Evolutionary conservation across 2,329 filamentous ascomycete genomes (phyloP).

Genomic region (Rhexocercosporidium sp.): DNA sequence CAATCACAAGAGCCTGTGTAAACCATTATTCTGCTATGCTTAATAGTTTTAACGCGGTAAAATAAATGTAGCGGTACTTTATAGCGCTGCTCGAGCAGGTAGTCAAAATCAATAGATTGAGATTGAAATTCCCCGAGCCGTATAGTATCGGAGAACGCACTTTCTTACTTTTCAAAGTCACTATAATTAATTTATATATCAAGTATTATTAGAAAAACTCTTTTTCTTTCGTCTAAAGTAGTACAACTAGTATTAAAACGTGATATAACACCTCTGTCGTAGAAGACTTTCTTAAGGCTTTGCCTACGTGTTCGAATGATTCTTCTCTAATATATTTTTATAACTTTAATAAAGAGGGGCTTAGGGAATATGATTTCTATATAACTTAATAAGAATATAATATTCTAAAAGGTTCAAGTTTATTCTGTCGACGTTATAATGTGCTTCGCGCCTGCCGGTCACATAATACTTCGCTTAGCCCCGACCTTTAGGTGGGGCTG

Average conservation of each 20-base stretch:
- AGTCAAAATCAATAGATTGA: too few relatives aligned
- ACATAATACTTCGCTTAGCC: slow-evolving; percentile 4
- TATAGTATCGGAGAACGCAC: too few relatives aligned
- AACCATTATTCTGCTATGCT: slow-evolving; percentile 25
- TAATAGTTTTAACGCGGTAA: slow-evolving; percentile 35
- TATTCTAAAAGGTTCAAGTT: slow-evolving; percentile 7
- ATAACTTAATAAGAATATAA: not conserved
- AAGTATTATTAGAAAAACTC: not conserved
- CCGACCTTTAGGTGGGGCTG: not conserved
- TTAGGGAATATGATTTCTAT: slow-evolving; percentile 9
- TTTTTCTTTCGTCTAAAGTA: not conserved
- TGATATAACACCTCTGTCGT: not conserved
- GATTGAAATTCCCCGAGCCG: too few relatives aligned
- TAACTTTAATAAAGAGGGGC: slow-evolving; percentile 16
- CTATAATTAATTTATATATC: not conserved
- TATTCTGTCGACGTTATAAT: not conserved
- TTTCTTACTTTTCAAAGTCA: not conserved
- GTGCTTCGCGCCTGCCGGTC: not conserved
- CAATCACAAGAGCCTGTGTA: slow-evolving; percentile 24
- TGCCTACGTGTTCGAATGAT: not conserved
- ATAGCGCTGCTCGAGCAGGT: not conserved
- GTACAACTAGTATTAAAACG: not conserved
- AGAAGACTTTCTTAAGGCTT: not conserved
- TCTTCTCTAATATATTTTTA: slow-evolving; percentile 14
- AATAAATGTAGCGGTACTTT: not conserved